phyloP scores from a whole-genome alignment of 2,329 filamentous ascomycete species.

The Aspergillus bombycis region DNA sequence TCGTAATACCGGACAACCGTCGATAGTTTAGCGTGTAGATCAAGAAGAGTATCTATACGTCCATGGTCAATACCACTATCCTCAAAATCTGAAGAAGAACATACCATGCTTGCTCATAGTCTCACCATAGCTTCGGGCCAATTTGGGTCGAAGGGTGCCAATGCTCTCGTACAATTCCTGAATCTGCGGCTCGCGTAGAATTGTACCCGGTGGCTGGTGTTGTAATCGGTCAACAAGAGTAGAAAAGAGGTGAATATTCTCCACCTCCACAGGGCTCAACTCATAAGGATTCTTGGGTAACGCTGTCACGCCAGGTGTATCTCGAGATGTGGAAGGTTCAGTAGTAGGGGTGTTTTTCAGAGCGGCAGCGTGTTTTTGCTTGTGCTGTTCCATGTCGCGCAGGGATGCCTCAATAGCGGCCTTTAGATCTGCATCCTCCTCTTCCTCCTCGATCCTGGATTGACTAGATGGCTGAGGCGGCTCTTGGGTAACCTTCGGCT shows the following conservation, averaged over 20 bases:
- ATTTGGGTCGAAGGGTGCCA: slow-evolving; percentile 85
- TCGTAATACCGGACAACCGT: slow-evolving; percentile 98
- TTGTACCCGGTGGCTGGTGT: slow-evolving; percentile 92
- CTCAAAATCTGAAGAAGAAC: slow-evolving; percentile 30
- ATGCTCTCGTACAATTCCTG: slow-evolving; percentile 98
- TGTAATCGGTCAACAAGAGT: slow-evolving; percentile 93
- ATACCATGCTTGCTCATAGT: slow-evolving; percentile 99
- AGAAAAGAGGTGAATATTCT: slow-evolving; percentile 95
- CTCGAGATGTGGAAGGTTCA: slow-evolving; percentile 49
- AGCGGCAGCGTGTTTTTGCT: slow-evolving; percentile 81
- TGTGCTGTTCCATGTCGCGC: slow-evolving; percentile 97
- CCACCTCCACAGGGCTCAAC: slow-evolving; percentile 87
- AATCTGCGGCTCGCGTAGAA: slow-evolving; percentile 94
- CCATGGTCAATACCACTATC: slow-evolving; percentile 22
- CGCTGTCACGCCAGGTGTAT: slow-evolving; percentile 54
- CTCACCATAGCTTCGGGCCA: slow-evolving; percentile 94
- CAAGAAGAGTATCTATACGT: slow-evolving; percentile 77
- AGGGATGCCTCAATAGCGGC: slow-evolving; percentile 94
- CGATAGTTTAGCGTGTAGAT: slow-evolving; percentile 91
- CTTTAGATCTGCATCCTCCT: slow-evolving; percentile 90
- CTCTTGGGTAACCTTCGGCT: slow-evolving; percentile 51
- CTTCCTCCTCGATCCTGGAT: slow-evolving; percentile 62
- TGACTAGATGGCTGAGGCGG: slow-evolving; percentile 49
- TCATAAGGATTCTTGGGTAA: slow-evolving; percentile 91
- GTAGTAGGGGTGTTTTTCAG: slow-evolving; percentile 76